Evolutionary conservation across 208 protist genomes (phyloP).

Genomic region (Leishmania tropica): DNA sequence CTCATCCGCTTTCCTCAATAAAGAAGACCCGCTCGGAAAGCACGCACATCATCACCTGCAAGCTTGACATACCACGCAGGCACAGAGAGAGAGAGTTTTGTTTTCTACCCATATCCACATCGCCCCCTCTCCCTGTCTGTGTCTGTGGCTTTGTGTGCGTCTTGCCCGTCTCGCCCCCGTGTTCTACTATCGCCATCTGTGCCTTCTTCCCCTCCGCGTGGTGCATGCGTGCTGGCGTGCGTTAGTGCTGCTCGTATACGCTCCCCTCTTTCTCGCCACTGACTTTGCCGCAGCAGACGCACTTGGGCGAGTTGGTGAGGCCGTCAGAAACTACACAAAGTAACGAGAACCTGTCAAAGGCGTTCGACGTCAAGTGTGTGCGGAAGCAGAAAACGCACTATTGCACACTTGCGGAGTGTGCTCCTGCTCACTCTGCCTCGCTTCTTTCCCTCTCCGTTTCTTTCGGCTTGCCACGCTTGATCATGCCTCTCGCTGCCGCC

Average conservation of each 20-base stretch:
- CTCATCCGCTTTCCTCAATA: neutral
- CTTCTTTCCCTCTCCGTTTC: neutral
- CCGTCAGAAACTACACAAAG: neutral
- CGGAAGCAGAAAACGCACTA: neutral
- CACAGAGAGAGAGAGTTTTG: neutral
- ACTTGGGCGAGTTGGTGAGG: neutral
- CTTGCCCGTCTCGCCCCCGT: neutral
- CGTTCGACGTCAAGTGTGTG: neutral
- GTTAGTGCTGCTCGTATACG: neutral
- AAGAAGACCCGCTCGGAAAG: neutral
- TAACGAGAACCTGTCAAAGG: neutral
- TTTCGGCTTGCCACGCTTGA: neutral
- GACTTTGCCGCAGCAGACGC: neutral
- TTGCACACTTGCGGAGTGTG: neutral
- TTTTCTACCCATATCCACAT: neutral
- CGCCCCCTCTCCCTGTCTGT: neutral
- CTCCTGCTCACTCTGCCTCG: neutral
- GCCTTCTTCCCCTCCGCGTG: neutral
- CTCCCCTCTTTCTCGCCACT: neutral
- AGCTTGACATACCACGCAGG: neutral
- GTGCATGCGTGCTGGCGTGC: neutral
- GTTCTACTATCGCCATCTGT: neutral
- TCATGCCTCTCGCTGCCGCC: slow-evolving; percentile 22
- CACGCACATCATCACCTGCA: neutral
- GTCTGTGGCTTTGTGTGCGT: neutral